Conservation (phyloP, 768 basidiomycete species). For the Rhodotorula kratochvilovae region DNA sequence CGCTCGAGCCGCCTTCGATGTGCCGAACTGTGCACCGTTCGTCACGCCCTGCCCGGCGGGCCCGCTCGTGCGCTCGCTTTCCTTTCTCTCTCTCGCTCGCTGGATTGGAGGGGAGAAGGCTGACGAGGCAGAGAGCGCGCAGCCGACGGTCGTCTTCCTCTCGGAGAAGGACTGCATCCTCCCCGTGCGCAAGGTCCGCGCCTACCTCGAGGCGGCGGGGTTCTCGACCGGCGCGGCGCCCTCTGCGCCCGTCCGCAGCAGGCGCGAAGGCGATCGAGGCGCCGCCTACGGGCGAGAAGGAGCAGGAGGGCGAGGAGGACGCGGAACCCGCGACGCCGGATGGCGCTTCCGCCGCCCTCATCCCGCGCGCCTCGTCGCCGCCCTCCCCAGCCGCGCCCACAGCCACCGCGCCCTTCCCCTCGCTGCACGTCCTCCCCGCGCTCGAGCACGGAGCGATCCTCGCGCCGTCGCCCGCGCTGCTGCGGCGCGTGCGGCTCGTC, state of each 20-base stretch:
- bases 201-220: slow-evolving; percentile 8
- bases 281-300: not conserved
- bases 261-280: not conserved
- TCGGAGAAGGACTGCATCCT: slow-evolving; percentile 32
- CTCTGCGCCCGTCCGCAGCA: not conserved
- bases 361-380: not conserved
- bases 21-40: slow-evolving; percentile 26
- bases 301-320: not conserved
- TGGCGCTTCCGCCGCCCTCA: not conserved
- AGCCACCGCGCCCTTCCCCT: not conserved
- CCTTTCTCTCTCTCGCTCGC: not conserved
- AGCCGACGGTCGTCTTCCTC: slow-evolving; percentile 32
- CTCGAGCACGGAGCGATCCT: slow-evolving; percentile 33
- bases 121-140: no score
- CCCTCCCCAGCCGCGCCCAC: not conserved
- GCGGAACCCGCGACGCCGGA: not conserved
- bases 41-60: slow-evolving; percentile 10
- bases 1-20: slow-evolving; percentile 18
- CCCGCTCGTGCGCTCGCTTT: slow-evolving; percentile 15
- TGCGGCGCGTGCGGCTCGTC: slow-evolving; percentile 9
- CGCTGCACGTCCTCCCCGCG: slow-evolving; percentile 16
- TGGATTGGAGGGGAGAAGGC: no score
- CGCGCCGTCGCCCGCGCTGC: not conserved
- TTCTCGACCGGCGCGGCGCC: slow-evolving; percentile 12
- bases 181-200: slow-evolving; percentile 11